These are phyloP conservation scores for Brassica napus DNA, from an alignment of 345 rosid genomes.

Conservation along the genomic window Da-Ae NC_063452.1:856501-857000, in stretches of 20 bases:
- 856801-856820: too few species aligned
- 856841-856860: neutral
- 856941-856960: conserved; percentile 3
- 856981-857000: conserved; percentile 21
- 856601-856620: neutral
- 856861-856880: neutral
- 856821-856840: neutral
- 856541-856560: neutral
- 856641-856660: neutral
- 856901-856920: neutral
- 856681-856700: neutral
- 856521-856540: too few species aligned
- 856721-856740: too few species aligned
- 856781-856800: too few species aligned
- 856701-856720: too few species aligned
- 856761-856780: too few species aligned
- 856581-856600: neutral
- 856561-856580: neutral
- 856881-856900: neutral
- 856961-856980: neutral
- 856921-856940: neutral
- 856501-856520: neutral
- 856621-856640: neutral
- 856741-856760: too few species aligned
- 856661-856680: neutral